Evolutionary conservation across 108 stramenopile genomes (phyloP), one percentile per base, ranked within the genome.

Genomic region (Nannochloropsis salina): DNA sequence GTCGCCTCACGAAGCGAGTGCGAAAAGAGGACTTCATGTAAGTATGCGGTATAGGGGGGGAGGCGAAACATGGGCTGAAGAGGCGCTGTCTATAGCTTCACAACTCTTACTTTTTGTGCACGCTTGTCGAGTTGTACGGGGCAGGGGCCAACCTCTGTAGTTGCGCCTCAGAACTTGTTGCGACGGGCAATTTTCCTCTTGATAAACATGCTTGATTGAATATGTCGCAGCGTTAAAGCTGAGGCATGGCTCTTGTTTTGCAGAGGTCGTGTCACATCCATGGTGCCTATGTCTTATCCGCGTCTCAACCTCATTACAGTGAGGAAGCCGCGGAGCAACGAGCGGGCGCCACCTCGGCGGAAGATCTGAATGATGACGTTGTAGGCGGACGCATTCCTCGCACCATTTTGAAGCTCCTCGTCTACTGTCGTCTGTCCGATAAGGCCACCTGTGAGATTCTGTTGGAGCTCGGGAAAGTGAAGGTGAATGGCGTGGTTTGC

Each of bases 321-420:
- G 61, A 74, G 61, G 61, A 74, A 74, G 61, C 61, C 15, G 61
- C 61, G 15, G 61, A 74, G 61, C 61, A 74, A 74, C 61, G 61
- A 15, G 61, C 61, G 4, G 61, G 61, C n/a, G 61, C 61, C 15
- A n/a, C 8, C 20, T 74, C 61, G 20, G 61, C 61, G 20, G 61
- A 74, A 74, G 61, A 74, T n/a, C 61, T 74, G 15, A 74, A 74
- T n/a, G 61, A 74, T 74, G 61, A 74, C 61, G 61, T 74, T 15
- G 61, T 74, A n/a, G 61, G 61, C 6, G 61, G 61, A 1, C 15
- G n/a, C 15, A 74, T 74, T 6, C 61, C 61, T n/a, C 61, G 61
- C 61, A 74, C 61, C 61, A 74, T 74, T 74, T n/a, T 74, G 61
- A 74, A 74, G 61, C 61, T 74, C 61, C n/a, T 74, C 20, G 61